Evolutionary conservation across 2,329 filamentous ascomycete genomes (phyloP).

Genomic region (Cordyceps cicadae): DNA sequence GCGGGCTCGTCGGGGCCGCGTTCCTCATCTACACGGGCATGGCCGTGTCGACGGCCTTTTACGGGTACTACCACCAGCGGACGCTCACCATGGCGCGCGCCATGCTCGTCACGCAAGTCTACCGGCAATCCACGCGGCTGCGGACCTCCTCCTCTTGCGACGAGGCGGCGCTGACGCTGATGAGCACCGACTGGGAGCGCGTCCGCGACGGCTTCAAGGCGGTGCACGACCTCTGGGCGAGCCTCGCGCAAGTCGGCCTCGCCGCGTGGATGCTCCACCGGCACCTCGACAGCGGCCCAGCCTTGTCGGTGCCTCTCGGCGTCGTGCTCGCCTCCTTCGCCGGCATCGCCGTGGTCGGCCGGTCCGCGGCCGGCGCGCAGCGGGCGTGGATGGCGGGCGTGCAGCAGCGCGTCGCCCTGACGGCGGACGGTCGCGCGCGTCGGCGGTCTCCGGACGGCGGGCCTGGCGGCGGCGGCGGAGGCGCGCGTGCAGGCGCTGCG

Average conservation of each 20-base stretch:
- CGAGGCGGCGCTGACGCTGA: conserved; percentile 22
- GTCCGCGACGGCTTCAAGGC: conserved; percentile 17
- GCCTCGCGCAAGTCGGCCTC: conserved; percentile 20
- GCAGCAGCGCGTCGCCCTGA: too few relatives aligned
- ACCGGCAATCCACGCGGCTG: conserved; percentile 25
- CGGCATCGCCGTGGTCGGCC: conserved; percentile 7
- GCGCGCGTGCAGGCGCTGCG: too few relatives aligned
- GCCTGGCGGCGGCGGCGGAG: too few relatives aligned
- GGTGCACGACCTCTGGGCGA: conserved; percentile 24
- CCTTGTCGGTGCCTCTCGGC: conserved; percentile 21
- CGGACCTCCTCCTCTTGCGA: conserved; percentile 23
- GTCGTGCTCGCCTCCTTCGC: conserved; percentile 15
- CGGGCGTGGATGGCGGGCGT: conserved; percentile 32
- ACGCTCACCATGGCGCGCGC: conserved; percentile 25
- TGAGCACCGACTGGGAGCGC: conserved; percentile 27
- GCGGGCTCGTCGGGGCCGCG: conserved; percentile 35
- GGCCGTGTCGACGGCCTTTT: conserved; percentile 31
- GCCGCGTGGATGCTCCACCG: conserved; percentile 23
- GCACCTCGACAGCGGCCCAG: conserved; percentile 19
- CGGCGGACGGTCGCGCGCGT: too few relatives aligned
- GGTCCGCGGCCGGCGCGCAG: conserved; percentile 16
- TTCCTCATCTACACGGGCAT: conserved; percentile 33
- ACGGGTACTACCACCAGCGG: conserved; percentile 31
- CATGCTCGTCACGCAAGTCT: conserved; percentile 26
- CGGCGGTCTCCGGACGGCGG: too few relatives aligned